Evolutionary conservation across 106 monocot species (phyloP), one percentile per base, ranked within the genome.

Genomic region (Cymbidium sinense): DNA sequence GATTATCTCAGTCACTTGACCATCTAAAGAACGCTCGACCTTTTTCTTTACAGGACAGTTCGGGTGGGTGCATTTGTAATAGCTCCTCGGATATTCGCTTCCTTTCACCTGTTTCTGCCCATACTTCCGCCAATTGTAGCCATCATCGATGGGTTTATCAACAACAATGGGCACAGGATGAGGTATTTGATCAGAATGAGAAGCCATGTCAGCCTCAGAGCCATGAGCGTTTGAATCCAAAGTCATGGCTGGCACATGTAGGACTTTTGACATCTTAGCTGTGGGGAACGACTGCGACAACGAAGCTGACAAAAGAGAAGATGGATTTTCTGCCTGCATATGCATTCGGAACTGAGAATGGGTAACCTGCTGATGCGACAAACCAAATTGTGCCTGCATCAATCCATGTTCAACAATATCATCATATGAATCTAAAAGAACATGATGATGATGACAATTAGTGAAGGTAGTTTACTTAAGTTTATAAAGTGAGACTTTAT

Each of bases 61-160:
- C 73, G 75, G 71, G 75, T 88, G 81, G 12, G 88, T 86, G 47
- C 93, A 93, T 55, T 85, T 86, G 77, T 90, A 93, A 35, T 90
- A 93, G 50, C 88, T 90, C 51, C 93, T 78, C 23, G 88, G 88
- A 73, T 73, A 93, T 55, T 86, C 90, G 79, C 88, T 93, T 50
- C 84, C 93, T 61, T 93, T 93, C 23, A 90, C 93, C 72, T 86
- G 83, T 67, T 90, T 93, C 76, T 90, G 90, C 25, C 93, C 90
- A 79, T 93, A 93, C 47, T 93, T 88, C 15, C 89, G 82, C 93
- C 93, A 93, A 36, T 86, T 90, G 75, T 86, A 93, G 41, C 90
- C 90, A 73, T 93, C 93, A 70, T 90, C 85, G 17, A 79, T 81
- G 34, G 90, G 88, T 35, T 88, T 86, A 75, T 87, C 86, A 9